Evolutionary conservation across 2,329 filamentous ascomycete genomes (phyloP).

Genomic region (Colletotrichum lentis): DNA sequence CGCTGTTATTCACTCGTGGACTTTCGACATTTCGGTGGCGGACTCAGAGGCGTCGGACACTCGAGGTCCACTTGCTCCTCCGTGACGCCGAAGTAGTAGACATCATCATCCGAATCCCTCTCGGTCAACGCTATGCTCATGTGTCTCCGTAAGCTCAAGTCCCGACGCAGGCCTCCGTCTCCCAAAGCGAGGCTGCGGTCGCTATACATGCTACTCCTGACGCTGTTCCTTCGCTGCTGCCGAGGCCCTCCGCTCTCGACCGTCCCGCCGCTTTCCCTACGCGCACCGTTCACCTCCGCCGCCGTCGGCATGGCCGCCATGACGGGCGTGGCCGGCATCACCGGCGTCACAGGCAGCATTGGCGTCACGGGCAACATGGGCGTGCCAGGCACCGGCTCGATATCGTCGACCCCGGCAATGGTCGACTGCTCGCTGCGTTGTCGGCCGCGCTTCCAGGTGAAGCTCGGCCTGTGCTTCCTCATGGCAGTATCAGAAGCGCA

Average conservation of each 20-base stretch:
- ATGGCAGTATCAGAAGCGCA: slow-evolving; percentile 15
- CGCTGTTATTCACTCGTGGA: neutral
- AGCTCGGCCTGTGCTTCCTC: slow-evolving; percentile 21
- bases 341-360: neutral
- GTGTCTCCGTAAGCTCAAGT: slow-evolving; percentile 16
- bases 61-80: slow-evolving; percentile 23
- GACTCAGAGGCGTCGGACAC: slow-evolving; percentile 30
- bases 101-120: slow-evolving; percentile 33
- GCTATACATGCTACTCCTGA: slow-evolving; percentile 16
- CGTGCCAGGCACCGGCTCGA: slow-evolving; percentile 9
- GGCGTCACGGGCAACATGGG: neutral
- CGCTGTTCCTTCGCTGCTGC: neutral
- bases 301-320: neutral
- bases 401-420: slow-evolving; percentile 11
- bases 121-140: slow-evolving; percentile 30
- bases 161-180: neutral
- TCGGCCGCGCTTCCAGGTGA: slow-evolving; percentile 24
- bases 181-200: neutral
- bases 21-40: slow-evolving; percentile 23
- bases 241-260: neutral
- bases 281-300: slow-evolving; percentile 13
- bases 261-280: slow-evolving; percentile 1
- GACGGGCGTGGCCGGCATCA: neutral
- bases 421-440: slow-evolving; percentile 26
- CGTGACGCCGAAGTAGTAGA: slow-evolving; percentile 21